Evolutionary conservation across 306 rosid genomes (phyloP), one percentile per base, ranked within the genome.

Genomic region (Cyamopsis tetragonoloba): DNA sequence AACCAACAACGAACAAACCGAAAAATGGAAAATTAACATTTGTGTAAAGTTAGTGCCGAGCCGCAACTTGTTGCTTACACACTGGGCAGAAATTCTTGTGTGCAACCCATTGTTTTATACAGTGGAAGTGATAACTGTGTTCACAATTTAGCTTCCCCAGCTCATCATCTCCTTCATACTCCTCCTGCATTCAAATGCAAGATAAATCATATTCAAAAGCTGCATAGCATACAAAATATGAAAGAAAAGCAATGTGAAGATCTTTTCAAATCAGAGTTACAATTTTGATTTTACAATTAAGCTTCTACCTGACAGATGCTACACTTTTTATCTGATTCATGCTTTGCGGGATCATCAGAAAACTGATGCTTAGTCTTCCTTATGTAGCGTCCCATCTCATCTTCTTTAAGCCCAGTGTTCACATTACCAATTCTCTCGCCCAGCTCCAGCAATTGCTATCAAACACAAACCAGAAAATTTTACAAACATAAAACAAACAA

Each of bases 371-470:
- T 80, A 14, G 49, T 82, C 55, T 83, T 95, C 79, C 83, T 74
- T 71, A 90, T 75, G 72, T 82, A 54, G 28, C 26, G 48, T 7
- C 84, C 81, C 17, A 95, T 77, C 72, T 95, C 99, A 30, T 86
- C 85, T 64, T 90, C 86, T 80, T 85, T 85, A 18, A 95, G 78
- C 42, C 99, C 99, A 28, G 96, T 95, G 77, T 73, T 95, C 63
- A 95, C 99, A 51, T 80, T 43, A 50, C 99, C 99, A 44, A 95
- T 90, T 78, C 82, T 90, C 57, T 95, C 99, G 7, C 99, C 83
- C 1, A 95, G 87, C 68, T 86, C 99, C 7, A 95, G 95, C 75
- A 95, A 79, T 77, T 95, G 87, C 99, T 95, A 63, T 71, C 58
- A 73, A 59, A 31, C 31, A 51, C 12, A 82, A 75, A 14, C 32